Base-by-base conservation (phyloP, 169 alveolate genomes). In the Plasmodium knowlesi region DNA sequence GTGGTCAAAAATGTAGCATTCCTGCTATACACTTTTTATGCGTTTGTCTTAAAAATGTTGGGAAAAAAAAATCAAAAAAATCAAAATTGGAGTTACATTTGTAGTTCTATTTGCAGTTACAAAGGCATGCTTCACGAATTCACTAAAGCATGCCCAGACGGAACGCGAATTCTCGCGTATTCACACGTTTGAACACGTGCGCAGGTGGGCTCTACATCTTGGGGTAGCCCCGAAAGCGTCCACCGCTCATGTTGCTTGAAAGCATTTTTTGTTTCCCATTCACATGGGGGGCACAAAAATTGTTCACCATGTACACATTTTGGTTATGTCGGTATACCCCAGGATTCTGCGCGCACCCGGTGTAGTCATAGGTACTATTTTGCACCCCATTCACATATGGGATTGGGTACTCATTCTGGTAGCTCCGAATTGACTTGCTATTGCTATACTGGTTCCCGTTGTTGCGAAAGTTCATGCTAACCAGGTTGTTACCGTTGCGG, bases 291-390 rank as follows among this genome's bases (percentile, higher is more conserved):
- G 78, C 79, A 25, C 73, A 57, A 72, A 80, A 67, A 43, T 61
- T 80, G 72, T 88, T 88, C 73, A 88, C n/a, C 53, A 79, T 41
- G 72, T 61, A 80, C 70, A 73, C 82, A 50, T 88, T 88, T 43
- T 41, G 94, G 41, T 41, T 79, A 80, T 79, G 79, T 80, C 67
- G 46, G 82, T 61, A 88, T 19, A 34, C 46, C 37, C 43, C 54
- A 30, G 71, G 50, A 28, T 88, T 78, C 72, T 88, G 72, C 72
- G 53, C 82, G 9, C 67, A 41, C 28, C 61, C 73, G 83, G 71
- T 43, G 71, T 88, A 88, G 34, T 88, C 94, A 57, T 78, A 76
- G 43, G 32, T 82, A 61, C 57, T 72, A 22, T 78, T 88, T 50
- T 80, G 86, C 53, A 80, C 30, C 70, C 71, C 81, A 34, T 61